phyloP scores from a whole-genome alignment of 768 basidiomycete genomes.

The Leccinum arenicola region DNA sequence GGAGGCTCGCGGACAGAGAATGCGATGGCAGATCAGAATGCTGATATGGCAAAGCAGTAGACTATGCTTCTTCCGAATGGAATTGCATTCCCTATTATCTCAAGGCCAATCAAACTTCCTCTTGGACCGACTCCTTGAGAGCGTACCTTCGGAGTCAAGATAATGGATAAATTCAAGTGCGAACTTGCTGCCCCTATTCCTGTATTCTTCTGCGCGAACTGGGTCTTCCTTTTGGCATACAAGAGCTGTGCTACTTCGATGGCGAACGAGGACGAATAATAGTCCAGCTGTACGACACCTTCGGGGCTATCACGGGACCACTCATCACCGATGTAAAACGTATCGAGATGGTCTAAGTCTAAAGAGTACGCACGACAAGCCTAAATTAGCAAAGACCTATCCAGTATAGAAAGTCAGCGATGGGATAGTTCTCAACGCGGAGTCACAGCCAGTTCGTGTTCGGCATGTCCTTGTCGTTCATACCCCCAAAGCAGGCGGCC shows the following conservation, averaged over 20 bases:
- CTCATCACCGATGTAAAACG: background rate
- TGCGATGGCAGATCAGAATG: background rate
- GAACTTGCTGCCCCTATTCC: background rate
- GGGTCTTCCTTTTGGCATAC: background rate
- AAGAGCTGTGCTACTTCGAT: background rate
- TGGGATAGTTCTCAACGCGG: background rate
- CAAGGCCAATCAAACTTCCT: background rate
- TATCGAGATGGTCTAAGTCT: background rate
- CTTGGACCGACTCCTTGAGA: background rate
- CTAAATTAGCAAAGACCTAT: background rate
- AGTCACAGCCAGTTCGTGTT: background rate
- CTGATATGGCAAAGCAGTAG: background rate
- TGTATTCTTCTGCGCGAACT: background rate
- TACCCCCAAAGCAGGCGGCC: background rate
- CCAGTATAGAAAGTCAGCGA: background rate
- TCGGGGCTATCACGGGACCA: background rate
- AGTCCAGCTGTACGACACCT: background rate
- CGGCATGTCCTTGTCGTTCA: background rate
- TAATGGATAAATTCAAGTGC: background rate
- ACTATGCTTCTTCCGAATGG: background rate
- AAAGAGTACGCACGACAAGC: background rate
- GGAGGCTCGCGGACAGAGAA: background rate
- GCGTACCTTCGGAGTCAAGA: background rate
- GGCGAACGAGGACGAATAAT: background rate
- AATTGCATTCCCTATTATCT: background rate